Conservation (phyloP, 2,329 filamentous ascomycete species). For the Tetracladium maxilliforme region DNA sequence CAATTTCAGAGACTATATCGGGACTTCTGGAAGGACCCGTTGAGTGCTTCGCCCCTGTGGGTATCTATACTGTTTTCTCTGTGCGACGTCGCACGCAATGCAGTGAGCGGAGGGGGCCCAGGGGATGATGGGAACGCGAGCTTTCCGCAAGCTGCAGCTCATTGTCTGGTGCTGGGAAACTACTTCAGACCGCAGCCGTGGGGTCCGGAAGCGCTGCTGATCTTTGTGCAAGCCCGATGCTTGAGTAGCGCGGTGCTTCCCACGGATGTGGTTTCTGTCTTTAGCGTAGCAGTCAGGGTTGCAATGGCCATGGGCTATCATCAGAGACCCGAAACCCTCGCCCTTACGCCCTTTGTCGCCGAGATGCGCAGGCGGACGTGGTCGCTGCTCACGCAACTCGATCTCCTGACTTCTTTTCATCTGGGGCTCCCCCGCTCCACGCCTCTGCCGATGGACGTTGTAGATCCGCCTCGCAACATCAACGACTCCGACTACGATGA, state of each 20-base stretch:
- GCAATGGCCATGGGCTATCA: constrained; percentile 14
- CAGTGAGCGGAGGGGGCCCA: constrained; percentile 1
- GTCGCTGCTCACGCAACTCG: constrained; percentile 10
- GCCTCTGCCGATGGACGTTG: constrained; percentile 9
- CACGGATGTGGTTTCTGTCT: constrained; percentile 9
- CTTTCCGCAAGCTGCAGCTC: constrained; percentile 6
- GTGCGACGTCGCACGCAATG: constrained; percentile 5
- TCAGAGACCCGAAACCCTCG: constrained; percentile 7
- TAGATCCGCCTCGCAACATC: constrained; percentile 11
- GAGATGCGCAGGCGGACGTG: constrained; percentile 14
- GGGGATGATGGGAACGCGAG: background rate
- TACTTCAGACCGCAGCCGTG: constrained; percentile 10
- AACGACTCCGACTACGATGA: constrained; percentile 13
- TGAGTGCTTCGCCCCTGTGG: constrained; percentile 7
- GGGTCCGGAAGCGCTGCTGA: constrained; percentile 8
- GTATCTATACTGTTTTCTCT: constrained; percentile 11
- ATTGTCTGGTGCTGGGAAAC: constrained; percentile 11
- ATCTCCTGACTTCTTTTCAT: constrained; percentile 13
- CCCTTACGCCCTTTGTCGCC: constrained; percentile 10
- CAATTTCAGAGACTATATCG: constrained; percentile 10
- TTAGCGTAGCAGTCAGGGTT: constrained; percentile 10
- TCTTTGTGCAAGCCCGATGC: constrained; percentile 11
- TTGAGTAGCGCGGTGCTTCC: constrained; percentile 10
- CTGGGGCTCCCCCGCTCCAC: constrained; percentile 13
- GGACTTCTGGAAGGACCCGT: constrained; percentile 7